Conservation (phyloP, 2,329 filamentous ascomycete species). For the Cryphonectria japonica region DNA sequence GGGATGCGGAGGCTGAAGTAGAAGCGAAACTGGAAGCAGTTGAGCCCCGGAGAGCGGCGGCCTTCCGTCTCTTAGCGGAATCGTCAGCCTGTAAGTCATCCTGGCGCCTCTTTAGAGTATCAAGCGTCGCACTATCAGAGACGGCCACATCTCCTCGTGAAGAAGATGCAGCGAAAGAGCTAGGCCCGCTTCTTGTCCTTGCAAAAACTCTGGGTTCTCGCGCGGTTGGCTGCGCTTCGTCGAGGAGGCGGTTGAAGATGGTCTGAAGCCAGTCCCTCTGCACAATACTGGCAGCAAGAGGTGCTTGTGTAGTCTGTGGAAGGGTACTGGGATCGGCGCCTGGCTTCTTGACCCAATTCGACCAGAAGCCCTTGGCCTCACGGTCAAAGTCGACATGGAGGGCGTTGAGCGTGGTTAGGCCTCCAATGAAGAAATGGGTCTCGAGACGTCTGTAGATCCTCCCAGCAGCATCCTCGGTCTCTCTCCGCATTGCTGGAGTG, state of each 20-base stretch:
- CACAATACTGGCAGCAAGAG: conserved; percentile 25
- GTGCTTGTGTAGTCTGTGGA: conserved; percentile 23
- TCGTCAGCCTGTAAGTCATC: neutral
- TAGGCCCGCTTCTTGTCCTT: conserved; percentile 26
- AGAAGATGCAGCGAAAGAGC: conserved; percentile 5
- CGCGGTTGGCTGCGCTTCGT: conserved; percentile 9
- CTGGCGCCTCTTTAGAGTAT: neutral
- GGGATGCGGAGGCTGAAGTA: neutral
- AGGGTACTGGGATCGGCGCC: conserved; percentile 29
- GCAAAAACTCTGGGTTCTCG: conserved; percentile 3
- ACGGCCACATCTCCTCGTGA: neutral
- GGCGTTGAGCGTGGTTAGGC: conserved; percentile 25
- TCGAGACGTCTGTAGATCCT: conserved; percentile 30
- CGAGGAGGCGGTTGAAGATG: conserved; percentile 33
- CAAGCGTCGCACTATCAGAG: neutral
- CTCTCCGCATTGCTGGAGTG: conserved; percentile 31
- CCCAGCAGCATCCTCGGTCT: conserved; percentile 24
- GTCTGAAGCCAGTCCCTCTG: conserved; percentile 35
- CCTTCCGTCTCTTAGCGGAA: conserved; percentile 24
- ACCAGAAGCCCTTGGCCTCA: conserved; percentile 31
- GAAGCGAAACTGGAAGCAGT: neutral
- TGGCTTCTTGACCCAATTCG: conserved; percentile 34
- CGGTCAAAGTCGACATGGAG: conserved; percentile 32
- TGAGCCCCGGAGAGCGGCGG: neutral
- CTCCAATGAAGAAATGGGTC: conserved; percentile 32